These are phyloP conservation scores for Salix viminalis DNA, from an alignment of 345 rosid genomes.

Conservation along the genomic window DNA sequence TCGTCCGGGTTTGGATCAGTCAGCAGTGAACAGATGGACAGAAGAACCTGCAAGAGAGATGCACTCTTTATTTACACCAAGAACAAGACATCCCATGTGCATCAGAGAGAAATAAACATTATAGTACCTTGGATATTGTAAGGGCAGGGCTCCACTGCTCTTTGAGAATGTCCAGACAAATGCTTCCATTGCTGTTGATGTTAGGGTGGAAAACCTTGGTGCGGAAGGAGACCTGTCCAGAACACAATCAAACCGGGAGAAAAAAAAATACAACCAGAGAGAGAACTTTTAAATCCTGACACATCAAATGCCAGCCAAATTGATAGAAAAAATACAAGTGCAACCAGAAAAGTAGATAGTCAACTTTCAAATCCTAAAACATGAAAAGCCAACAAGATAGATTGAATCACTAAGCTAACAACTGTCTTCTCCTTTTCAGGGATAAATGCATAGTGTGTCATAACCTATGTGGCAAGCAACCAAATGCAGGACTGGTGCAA, in stretches of 20 bases:
- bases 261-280: no score
- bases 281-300: no score
- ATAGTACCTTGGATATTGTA: slow-evolving; percentile 16
- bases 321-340: no score
- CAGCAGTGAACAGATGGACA: slow-evolving; percentile 20
- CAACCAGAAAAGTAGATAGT: not conserved
- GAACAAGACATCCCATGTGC: not conserved
- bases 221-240: slow-evolving; percentile 20
- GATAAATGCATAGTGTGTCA: not conserved
- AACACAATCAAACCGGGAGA: not conserved
- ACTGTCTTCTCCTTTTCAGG: not conserved
- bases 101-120: not conserved
- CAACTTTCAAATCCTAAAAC: not conserved
- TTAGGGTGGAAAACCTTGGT: slow-evolving; percentile 23
- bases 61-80: not conserved
- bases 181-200: slow-evolving; percentile 27
- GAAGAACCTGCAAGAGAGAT: not conserved
- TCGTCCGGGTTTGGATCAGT: slow-evolving; percentile 25
- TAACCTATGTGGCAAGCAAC: not conserved
- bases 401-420: not conserved
- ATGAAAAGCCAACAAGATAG: not conserved
- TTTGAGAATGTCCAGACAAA: slow-evolving; percentile 22
- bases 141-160: slow-evolving; percentile 23
- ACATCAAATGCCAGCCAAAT: no score
- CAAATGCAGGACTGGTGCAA: not conserved